Evolutionary conservation across 768 basidiomycete genomes (phyloP), one percentile per base, ranked within the genome.

Genomic region (Hydnum rufescens): DNA sequence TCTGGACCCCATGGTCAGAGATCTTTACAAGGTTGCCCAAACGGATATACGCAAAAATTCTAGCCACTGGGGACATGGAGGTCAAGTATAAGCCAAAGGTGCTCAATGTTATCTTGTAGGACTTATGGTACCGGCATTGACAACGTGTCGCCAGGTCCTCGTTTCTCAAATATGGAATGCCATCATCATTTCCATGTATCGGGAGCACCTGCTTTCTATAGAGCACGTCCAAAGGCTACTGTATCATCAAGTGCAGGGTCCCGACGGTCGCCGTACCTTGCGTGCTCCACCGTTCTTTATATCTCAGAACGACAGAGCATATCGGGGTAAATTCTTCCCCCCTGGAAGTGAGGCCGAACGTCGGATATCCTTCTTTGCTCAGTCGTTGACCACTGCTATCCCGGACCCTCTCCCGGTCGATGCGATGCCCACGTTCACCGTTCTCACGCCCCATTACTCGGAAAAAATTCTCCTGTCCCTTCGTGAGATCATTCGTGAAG

Each of bases 111-210:
- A 8, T 26, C 44, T 1, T 16, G 8, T 28, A 13, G 26, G 8
- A 8, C 25, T 13, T 16, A 13, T 13, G 8, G 26, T 47, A 13
- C 13, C 19, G 44, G 8, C 26, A 16, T 26, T 47, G 26, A 47
- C 26, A 8, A 47, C 44, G 22, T 47, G 8, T 47, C 26, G 8
- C 26, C 8, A 89, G 86, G 89, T 99, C 34, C 74, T 99, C 36
- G 93, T 99, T 42, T 95, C 92, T 16, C 95, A 96, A 67, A 92
- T 99, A 52, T 97, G 95, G 95, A 99, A 99, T 64, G 95, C 95
- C 22, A 82, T 99, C 67, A 95, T 99, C 67, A 97, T 99, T 58
- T 97, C 93, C 13, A 99, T 99, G 95, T 99, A 97, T 67, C 81
- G 95, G 62, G 95, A 99, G 65, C 95, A 97, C 64, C 65, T 99